phyloP scores from a whole-genome alignment of 768 basidiomycete species.

The Coprinellus aureogranulatus region DNA sequence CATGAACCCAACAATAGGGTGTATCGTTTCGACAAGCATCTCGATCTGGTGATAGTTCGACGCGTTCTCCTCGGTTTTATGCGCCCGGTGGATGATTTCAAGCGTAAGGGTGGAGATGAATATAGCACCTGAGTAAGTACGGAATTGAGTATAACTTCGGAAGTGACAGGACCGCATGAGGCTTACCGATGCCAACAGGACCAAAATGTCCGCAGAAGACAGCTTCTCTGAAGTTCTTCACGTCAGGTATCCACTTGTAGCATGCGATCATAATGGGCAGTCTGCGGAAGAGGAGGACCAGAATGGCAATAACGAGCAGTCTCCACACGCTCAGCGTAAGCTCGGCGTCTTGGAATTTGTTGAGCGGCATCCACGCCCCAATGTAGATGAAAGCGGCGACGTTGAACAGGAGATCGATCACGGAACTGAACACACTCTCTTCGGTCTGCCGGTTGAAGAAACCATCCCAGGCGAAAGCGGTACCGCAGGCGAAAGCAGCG shows the following conservation, averaged over 20 bases:
- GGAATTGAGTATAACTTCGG: slow-evolving; percentile 6
- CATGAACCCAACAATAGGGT: slow-evolving; percentile 94
- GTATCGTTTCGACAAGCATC: slow-evolving; percentile 70
- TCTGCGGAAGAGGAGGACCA: slow-evolving; percentile 78
- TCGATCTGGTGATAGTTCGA: slow-evolving; percentile 46
- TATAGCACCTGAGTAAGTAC: slow-evolving; percentile 63
- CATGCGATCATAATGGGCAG: slow-evolving; percentile 81
- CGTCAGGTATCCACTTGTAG: slow-evolving; percentile 93
- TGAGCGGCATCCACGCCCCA: slow-evolving; percentile 97
- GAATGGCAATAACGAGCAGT: slow-evolving; percentile 76
- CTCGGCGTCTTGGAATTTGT: slow-evolving; percentile 62
- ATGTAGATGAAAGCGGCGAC: slow-evolving; percentile 93
- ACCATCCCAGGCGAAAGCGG: slow-evolving; percentile 95
- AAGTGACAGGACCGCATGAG: not conserved
- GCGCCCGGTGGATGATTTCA: slow-evolving; percentile 46
- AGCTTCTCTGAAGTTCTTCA: slow-evolving; percentile 92
- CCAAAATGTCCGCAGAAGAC: slow-evolving; percentile 96
- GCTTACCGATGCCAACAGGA: slow-evolving; percentile 73
- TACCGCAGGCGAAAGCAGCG: slow-evolving; percentile 91
- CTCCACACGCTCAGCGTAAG: slow-evolving; percentile 80
- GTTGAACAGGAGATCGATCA: slow-evolving; percentile 95
- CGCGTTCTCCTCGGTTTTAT: slow-evolving; percentile 38
- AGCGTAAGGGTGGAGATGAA: slow-evolving; percentile 89
- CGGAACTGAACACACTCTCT: slow-evolving; percentile 92
- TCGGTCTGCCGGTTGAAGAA: slow-evolving; percentile 94